Conservation (phyloP, 2,329 filamentous ascomycete species). For the Clarireedia hainanense region DNA sequence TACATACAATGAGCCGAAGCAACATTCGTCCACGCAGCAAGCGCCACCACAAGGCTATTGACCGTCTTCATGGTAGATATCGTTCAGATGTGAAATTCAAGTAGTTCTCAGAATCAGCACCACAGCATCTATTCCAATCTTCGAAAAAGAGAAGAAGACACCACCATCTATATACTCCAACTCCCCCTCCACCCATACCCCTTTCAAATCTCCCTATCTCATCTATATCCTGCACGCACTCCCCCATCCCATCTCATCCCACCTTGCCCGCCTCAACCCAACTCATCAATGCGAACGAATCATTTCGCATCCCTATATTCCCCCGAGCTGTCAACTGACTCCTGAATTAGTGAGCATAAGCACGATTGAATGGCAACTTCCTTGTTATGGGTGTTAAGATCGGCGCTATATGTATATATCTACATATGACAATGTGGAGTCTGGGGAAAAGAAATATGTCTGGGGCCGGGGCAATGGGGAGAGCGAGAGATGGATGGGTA, state of each 20-base stretch:
- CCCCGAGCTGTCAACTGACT: neutral
- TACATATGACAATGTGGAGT: neutral
- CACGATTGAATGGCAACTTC: too few species aligned
- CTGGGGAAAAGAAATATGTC: neutral
- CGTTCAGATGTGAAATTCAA: too few species aligned
- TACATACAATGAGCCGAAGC: constrained; percentile 7
- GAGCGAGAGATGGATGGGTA: neutral
- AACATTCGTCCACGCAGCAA: neutral
- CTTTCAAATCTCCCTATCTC: too few species aligned
- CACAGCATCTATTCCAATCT: too few species aligned
- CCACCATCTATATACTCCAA: neutral
- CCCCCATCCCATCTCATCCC: too few species aligned
- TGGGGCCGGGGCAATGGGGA: neutral
- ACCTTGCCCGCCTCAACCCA: too few species aligned
- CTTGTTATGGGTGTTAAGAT: neutral
- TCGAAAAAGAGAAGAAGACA: neutral
- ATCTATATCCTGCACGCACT: neutral
- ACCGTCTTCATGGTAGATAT: neutral
- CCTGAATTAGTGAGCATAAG: too few species aligned
- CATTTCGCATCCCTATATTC: too few species aligned
- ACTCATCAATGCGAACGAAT: too few species aligned
- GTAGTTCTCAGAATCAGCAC: too few species aligned
- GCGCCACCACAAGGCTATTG: neutral
- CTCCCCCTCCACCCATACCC: neutral
- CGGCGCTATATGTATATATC: neutral